Base-by-base conservation (phyloP, 495 filamentous ascomycete genomes). In the Tuber calosporum region DNA sequence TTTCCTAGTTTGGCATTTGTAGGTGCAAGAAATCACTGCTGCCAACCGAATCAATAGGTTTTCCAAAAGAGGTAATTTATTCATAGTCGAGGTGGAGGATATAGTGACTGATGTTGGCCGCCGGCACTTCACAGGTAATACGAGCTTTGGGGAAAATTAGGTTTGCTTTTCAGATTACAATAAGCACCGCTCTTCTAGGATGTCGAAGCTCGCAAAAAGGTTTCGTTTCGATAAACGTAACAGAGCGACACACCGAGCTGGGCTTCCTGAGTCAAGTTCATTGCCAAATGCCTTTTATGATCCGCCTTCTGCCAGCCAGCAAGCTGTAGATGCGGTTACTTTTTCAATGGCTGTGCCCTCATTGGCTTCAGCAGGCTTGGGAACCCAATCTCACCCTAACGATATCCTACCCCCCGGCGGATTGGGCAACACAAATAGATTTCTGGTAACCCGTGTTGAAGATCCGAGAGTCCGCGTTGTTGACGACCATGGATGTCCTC, bases 321-420 rank as follows among this genome's bases (percentile, higher is more conserved):
- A 62, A 15, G n/a, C 26, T 30, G n/a, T 5, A 11, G 15, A 62
- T 30, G n/a, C 53, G 11, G n/a, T 62, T 62, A 4, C 53, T 1
- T 62, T 62, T 30, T 30, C 53, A 30, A 30, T 62, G n/a, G 11
- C 9, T 15, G 2, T 15, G 26, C 53, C 53, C 0, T 9, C 53
- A 62, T 4, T 13, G 2, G 26, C 9, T 1, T 9, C n/a, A 11
- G 8, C 8, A 2, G 11, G 4, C 5, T 15, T 0, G 0, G 26
- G 13, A 30, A 30, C 26, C 13, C 26, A 17, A 62, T 0, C 2
- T 15, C 4, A 11, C 26, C 1, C 11, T 17, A 3, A 62, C 11
- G 11, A 34, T 15, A 5, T 1, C 13, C 0, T 30, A 1, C 26
- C 26, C 0, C n/a, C n/a, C 0, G 11, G 2, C 1, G 53, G 26